A percentile compares a stretch with the other conserved stretches of the same genome.
phyloP scores from a whole-genome alignment of 768 basidiomycete species.

The Leucocoprinus sp. region DNA sequence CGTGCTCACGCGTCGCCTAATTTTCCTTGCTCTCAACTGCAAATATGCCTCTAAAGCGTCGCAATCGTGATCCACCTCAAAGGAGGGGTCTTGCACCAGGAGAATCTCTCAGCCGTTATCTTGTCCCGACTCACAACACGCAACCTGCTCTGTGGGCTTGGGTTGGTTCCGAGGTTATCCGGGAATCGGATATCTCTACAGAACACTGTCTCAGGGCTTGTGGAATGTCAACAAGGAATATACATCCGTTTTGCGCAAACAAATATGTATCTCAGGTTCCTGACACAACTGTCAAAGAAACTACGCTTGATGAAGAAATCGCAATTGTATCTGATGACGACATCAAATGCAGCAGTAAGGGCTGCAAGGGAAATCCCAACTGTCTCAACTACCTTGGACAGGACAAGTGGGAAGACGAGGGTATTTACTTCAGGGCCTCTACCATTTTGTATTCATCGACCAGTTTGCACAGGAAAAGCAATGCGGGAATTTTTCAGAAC shows the following conservation, averaged over 20 bases:
- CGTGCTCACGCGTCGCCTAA: background rate
- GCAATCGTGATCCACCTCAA: conserved; percentile 36
- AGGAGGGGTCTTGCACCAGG: conserved; percentile 50
- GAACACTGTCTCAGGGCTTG: conserved; percentile 64
- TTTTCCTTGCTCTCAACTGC: conserved; percentile 6
- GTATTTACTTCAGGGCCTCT: conserved; percentile 24
- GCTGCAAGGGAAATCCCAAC: conserved; percentile 70
- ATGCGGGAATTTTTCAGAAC: conserved; percentile 43
- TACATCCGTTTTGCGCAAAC: conserved; percentile 48
- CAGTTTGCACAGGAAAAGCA: conserved; percentile 33
- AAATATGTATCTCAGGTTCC: conserved; percentile 29
- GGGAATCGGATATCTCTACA: conserved; percentile 49
- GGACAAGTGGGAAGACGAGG: conserved; percentile 70
- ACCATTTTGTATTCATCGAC: background rate
- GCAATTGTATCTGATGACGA: conserved; percentile 52
- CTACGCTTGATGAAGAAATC: conserved; percentile 42
- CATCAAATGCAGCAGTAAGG: conserved; percentile 49
- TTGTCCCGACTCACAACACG: conserved; percentile 33
- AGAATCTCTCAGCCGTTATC: conserved; percentile 52
- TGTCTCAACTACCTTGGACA: conserved; percentile 88
- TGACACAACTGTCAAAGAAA: conserved; percentile 12
- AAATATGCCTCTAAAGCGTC: conserved; percentile 54
- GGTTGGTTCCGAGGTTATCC: conserved; percentile 60
- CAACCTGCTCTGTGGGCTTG: conserved; percentile 62
- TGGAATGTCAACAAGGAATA: conserved; percentile 49